Conservation (phyloP, 176 grass and related monocot species). For the Zoysia pacifica region DNA sequence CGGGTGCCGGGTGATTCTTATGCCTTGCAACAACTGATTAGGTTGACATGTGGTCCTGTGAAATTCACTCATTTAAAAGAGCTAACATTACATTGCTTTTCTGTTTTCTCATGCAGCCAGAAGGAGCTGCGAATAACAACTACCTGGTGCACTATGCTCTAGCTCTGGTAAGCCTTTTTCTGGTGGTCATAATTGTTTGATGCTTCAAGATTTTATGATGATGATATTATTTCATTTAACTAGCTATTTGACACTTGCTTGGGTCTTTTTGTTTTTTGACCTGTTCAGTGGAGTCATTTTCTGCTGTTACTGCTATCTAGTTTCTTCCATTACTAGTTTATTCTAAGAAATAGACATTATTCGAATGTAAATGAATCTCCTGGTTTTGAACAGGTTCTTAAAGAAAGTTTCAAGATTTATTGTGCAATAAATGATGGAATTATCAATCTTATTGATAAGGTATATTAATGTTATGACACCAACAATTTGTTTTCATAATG, state of each 20-base stretch:
- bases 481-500: slow-evolving; percentile 33
- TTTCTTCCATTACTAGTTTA: not conserved
- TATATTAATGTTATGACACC: slow-evolving; percentile 26
- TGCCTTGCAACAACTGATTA: slow-evolving; percentile 29
- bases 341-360: slow-evolving; percentile 5
- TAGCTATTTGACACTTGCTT: not conserved
- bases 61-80: not conserved
- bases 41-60: not conserved
- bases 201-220: slow-evolving; percentile 3
- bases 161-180: slow-evolving; percentile 61
- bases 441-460: slow-evolving; percentile 99
- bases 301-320: not conserved
- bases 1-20: slow-evolving; percentile 74
- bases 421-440: slow-evolving; percentile 98
- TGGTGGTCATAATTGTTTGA: slow-evolving; percentile 1
- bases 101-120: slow-evolving; percentile 55
- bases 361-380: slow-evolving; percentile 16
- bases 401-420: slow-evolving; percentile 99
- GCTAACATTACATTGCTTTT: slow-evolving; percentile 23
- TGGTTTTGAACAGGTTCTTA: slow-evolving; percentile 66
- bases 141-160: slow-evolving; percentile 89
- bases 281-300: slow-evolving; percentile 12
- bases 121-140: slow-evolving; percentile 82
- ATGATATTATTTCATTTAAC: slow-evolving; percentile 3
- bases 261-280: not conserved